Conservation (phyloP, 345 rosid genomes). For the Gossypium mustelinum region DNA sequence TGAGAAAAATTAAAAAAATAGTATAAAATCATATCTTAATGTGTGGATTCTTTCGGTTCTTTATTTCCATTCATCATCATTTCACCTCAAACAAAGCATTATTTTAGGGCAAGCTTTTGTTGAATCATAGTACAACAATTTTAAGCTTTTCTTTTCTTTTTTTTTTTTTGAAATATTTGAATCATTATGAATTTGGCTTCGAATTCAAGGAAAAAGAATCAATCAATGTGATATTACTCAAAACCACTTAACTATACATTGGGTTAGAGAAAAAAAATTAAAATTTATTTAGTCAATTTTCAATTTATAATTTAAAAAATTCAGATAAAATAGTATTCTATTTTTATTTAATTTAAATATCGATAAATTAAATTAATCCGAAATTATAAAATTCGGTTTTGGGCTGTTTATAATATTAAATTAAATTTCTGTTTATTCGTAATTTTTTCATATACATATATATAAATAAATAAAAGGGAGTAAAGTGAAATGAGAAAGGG, state of each 20-base stretch:
- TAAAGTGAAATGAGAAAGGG: neutral
- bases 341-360: too few relatives aligned
- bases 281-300: too few relatives aligned
- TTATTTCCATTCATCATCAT: slow-evolving; percentile 14
- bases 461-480: too few relatives aligned
- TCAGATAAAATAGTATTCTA: fast-evolving
- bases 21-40: slow-evolving; percentile 8
- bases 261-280: too few relatives aligned
- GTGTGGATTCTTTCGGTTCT: slow-evolving; percentile 43
- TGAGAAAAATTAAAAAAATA: neutral
- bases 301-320: too few relatives aligned
- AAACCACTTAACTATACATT: too few relatives aligned
- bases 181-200: neutral
- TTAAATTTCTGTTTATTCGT: too few relatives aligned
- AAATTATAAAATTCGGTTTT: too few relatives aligned
- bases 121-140: slow-evolving; percentile 4
- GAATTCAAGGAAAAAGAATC: neutral
- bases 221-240: too few relatives aligned
- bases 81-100: neutral
- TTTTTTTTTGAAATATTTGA: neutral
- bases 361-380: too few relatives aligned
- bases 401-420: too few relatives aligned
- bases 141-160: neutral
- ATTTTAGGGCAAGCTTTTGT: neutral
- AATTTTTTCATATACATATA: too few relatives aligned